Conservation (phyloP, 208 protist genomes). For the Wallacemonas rigidus region DNA sequence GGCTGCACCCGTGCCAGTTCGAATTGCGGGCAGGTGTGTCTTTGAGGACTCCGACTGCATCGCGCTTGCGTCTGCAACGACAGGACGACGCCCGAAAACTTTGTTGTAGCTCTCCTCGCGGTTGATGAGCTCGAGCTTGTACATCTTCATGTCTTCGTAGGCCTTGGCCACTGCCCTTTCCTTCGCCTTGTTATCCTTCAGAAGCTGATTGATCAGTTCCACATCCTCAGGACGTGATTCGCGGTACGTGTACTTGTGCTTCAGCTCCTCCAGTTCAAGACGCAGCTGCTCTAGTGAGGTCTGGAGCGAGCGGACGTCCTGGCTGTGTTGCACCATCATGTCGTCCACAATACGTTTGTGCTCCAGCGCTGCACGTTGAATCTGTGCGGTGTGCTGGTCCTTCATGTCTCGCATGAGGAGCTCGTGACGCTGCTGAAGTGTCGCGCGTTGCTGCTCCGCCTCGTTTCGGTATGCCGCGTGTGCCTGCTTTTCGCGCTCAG, state of each 20-base stretch:
- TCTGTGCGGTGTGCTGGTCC: conserved; percentile 29
- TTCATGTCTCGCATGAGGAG: conserved; percentile 19
- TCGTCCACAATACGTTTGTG: conserved; percentile 62
- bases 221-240: conserved; percentile 91
- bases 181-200: conserved; percentile 73
- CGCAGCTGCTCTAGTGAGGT: conserved; percentile 44
- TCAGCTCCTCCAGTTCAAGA: conserved; percentile 54
- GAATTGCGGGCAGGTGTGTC: conserved; percentile 12
- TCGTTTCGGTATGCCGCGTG: conserved; percentile 21
- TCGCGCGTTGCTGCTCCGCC: conserved; percentile 26
- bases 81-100: conserved; percentile 83
- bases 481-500: conserved; percentile 30
- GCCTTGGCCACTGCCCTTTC: conserved; percentile 77
- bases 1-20: not conserved
- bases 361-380: conserved; percentile 32
- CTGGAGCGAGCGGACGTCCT: conserved; percentile 41
- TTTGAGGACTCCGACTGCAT: not conserved
- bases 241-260: conserved; percentile 90
- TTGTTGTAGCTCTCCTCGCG: conserved; percentile 96
- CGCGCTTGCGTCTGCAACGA: conserved; percentile 28
- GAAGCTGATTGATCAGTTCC: conserved; percentile 86
- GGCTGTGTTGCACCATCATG: conserved; percentile 40
- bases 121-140: conserved; percentile 95
- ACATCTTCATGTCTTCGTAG: conserved; percentile 89
- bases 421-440: conserved; percentile 24